A percentile compares a stretch with the other conserved stretches of the same genome.
These are phyloP conservation scores for Zangia roseola DNA, from an alignment of 768 basidiomycete genomes.

Conservation along the genomic window DNA sequence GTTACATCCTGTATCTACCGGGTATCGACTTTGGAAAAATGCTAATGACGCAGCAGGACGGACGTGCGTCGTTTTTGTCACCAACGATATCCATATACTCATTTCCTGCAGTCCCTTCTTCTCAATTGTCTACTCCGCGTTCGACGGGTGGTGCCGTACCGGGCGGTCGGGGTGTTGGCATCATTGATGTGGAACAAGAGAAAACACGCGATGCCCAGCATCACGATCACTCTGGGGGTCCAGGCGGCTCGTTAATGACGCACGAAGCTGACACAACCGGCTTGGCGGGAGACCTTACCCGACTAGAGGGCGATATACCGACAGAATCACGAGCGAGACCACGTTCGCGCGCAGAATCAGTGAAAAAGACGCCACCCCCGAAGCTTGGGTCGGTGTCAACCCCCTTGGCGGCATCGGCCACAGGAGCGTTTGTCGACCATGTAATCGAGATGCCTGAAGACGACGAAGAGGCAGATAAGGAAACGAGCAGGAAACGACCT, in stretches of 20 bases:
- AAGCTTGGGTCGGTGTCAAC: neutral
- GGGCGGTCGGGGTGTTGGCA: constrained; percentile 29
- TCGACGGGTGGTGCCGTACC: constrained; percentile 27
- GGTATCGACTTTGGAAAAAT: constrained; percentile 61
- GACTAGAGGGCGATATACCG: neutral
- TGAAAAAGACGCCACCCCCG: constrained; percentile 11
- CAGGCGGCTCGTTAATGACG: neutral
- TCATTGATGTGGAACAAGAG: constrained; percentile 22
- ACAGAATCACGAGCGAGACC: neutral
- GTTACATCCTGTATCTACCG: constrained; percentile 67
- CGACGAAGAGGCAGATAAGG: constrained; percentile 9
- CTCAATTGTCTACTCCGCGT: constrained; percentile 5
- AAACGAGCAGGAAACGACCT: neutral
- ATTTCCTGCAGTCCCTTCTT: neutral
- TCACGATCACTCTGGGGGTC: neutral
- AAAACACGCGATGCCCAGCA: constrained; percentile 18
- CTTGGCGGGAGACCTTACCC: neutral
- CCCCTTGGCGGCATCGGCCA: neutral
- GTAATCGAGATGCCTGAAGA: constrained; percentile 24
- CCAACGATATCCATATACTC: neutral
- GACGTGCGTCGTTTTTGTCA: constrained; percentile 6
- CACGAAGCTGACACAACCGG: neutral
- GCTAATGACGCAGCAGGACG: constrained; percentile 26
- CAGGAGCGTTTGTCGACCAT: constrained; percentile 17
- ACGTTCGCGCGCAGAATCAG: constrained; percentile 6